Conservation (phyloP, 805 yeast genomes). For the Metschnikowia santaceciliae region DNA sequence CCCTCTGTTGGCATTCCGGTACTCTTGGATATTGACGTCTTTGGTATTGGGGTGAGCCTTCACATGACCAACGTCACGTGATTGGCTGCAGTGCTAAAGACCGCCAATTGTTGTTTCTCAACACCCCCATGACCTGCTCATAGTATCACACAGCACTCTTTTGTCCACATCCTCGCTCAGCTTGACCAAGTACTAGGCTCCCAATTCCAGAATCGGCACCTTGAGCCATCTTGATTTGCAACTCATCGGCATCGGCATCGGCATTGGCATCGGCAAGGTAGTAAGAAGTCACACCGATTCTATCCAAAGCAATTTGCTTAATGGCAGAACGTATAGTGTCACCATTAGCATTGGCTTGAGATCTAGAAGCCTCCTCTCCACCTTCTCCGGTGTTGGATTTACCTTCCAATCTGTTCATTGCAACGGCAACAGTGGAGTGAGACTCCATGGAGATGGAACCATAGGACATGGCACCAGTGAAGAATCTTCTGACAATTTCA, state of each 20-base stretch:
- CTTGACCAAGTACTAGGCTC: no score
- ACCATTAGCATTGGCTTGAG: constrained; percentile 74
- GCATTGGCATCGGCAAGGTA: constrained; percentile 95
- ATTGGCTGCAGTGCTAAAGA: no score
- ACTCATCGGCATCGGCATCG: constrained; percentile 95
- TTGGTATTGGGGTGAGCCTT: no score
- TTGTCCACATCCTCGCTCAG: no score
- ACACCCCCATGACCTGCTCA: no score
- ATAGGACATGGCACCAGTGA: constrained; percentile 99
- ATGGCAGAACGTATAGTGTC: constrained; percentile 98
- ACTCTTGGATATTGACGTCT: no score
- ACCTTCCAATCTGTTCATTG: constrained; percentile 97
- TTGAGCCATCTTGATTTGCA: constrained; percentile 98
- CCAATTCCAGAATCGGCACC: constrained; percentile 54
- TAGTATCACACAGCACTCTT: no score
- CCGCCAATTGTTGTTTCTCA: no score
- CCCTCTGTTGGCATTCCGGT: no score
- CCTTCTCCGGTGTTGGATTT: constrained; percentile 99
- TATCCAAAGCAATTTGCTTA: constrained; percentile 95
- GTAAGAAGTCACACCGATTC: constrained; percentile 96
- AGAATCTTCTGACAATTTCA: constrained; percentile 93
- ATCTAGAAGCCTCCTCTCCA: constrained; percentile 95
- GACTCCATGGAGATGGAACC: constrained; percentile 99
- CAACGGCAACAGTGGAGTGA: constrained; percentile 95
- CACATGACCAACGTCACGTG: no score